Evolutionary conservation across 495 filamentous ascomycete species (phyloP), one percentile per base, ranked within the genome.

Genomic region (Aspergillus funiculosus): DNA sequence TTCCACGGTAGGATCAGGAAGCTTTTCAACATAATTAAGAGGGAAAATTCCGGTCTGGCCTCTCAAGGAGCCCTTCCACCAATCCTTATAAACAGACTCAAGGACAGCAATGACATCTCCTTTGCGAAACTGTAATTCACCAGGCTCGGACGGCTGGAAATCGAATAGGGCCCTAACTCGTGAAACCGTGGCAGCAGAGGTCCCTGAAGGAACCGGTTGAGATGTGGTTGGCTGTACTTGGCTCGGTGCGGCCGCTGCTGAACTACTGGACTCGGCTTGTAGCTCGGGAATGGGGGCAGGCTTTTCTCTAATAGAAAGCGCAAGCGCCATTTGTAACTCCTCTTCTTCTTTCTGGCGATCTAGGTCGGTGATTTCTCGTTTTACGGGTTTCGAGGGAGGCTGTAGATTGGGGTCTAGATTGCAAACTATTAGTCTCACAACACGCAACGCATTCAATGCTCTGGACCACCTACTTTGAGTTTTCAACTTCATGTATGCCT

Each of bases 41-140:
- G 92, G 92, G 66, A 98, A 98, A 52, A 98, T 98, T 49, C 92
- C 92, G 11, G 88, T 96, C 60, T 96, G 88, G 4, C 92, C 92
- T 61, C 87, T 79, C 50, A 97, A 66, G 32, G 89, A 94, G 3
- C 92, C 92, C 58, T 94, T 94, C 92, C 92, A 98, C 92, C 92
- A 98, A 68, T 98, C 92, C 65, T 97, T 98, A 63, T 92, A 98
- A 3, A 97, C 92, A 5, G 87, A 94, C 63, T 97, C 94, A 17
- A 98, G 73, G 10, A 98, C 92, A 7, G 94, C 91, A 64, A 98
- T 98, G 32, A 95, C 84, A 68, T 98, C 92, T 5, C 89, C 89
- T 70, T 95, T 98, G 46, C 88, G 83, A 58, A 98, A 98, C 54
- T 92, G 88, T 38, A 98, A 73, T 67, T 98, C 92, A 17, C 90